Base-by-base conservation (phyloP, 805 yeast species). In the Cyberlindnera samutprakarnensis region DNA sequence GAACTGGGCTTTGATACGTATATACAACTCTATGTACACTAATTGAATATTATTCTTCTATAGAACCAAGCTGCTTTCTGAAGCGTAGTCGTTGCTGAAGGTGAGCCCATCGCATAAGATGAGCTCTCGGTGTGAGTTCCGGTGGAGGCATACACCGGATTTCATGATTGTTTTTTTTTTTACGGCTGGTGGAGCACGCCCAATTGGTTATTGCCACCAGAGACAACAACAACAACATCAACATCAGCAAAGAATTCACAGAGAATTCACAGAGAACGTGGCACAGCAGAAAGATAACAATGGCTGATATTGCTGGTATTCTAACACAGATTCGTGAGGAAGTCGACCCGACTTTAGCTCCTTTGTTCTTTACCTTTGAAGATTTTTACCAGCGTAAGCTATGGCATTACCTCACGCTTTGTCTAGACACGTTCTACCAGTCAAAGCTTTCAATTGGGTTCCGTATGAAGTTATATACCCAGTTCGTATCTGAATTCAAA, bases 381-480 rank as follows among this genome's bases (percentile, higher is more conserved):
- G 95, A 86, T 47, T 65, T 67, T 36, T 82, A 85, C 60, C 95
- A 87, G 51, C 68, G 95, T 46, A 87, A 86, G 57, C 70, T 90
- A 54, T 92, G 96, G 96, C 94, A 81, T 61, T 97, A 92, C 64
- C 70, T 92, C 53, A 84, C 96, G 3, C 72, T 73, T 39, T 59
- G 73, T 6, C 63, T 92, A 36, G 59, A 61, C 22, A 69, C 68
- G 40, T 71, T 88, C 51, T 90, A 74, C 61, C 62, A 62, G 26
- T 64, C 67, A 35, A 67, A 73, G 7, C 64, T 64, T 18, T 66
- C 82, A 11, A 58, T 55, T 23, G 61, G 70, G 1, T 57, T 84
- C 35, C 72, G 90, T 44, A 55, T 78, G 45, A 73, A 76, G 41
- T 59, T 90, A 32, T 90, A 72, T 57, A 74, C 75, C 36, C 72